Percentiles rank a stretch among this genome's conserved stretches.
Evolutionary conservation across 2,329 filamentous ascomycete species (phyloP).

Genomic region (Diaporthe sp.): DNA sequence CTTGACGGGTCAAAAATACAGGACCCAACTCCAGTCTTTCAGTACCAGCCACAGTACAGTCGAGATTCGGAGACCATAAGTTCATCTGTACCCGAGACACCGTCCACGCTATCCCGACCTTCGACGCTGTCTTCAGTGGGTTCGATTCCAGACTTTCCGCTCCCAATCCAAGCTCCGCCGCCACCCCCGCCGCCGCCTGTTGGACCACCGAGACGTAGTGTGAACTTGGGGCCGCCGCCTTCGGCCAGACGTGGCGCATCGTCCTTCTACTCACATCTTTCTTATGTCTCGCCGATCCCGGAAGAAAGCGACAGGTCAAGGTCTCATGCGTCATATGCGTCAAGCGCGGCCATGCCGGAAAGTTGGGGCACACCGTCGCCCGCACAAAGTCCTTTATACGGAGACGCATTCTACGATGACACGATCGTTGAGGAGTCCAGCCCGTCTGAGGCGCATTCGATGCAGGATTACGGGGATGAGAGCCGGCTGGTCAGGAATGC

Average conservation of each 20-base stretch:
- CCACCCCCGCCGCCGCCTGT: constrained; percentile 37
- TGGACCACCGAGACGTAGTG: constrained; percentile 56
- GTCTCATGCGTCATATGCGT: constrained; percentile 74
- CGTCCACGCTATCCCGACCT: constrained; percentile 60
- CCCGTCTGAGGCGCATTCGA: constrained; percentile 24
- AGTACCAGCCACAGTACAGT: constrained; percentile 51
- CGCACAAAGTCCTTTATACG: constrained; percentile 54
- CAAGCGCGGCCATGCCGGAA: constrained; percentile 77
- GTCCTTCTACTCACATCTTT: constrained; percentile 73
- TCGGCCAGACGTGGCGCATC: constrained; percentile 69
- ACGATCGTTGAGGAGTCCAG: constrained; percentile 56
- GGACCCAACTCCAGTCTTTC: constrained; percentile 66
- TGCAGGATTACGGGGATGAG: constrained; percentile 61
- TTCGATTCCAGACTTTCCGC: constrained; percentile 69
- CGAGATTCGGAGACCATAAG: constrained; percentile 46
- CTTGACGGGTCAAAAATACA: constrained; percentile 66
- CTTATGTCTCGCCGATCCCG: constrained; percentile 79
- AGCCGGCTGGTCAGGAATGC: constrained; percentile 69
- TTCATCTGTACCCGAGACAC: constrained; percentile 55
- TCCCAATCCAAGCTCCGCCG: constrained; percentile 49
- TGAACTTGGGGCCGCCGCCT: constrained; percentile 69
- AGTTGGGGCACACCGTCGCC: constrained; percentile 69
- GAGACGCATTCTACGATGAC: constrained; percentile 63
- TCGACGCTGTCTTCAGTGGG: constrained; percentile 65
- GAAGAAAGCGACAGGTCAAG: constrained; percentile 72